phyloP scores from a whole-genome alignment of 2,329 filamentous ascomycete species.

The Cercospora canescens region DNA sequence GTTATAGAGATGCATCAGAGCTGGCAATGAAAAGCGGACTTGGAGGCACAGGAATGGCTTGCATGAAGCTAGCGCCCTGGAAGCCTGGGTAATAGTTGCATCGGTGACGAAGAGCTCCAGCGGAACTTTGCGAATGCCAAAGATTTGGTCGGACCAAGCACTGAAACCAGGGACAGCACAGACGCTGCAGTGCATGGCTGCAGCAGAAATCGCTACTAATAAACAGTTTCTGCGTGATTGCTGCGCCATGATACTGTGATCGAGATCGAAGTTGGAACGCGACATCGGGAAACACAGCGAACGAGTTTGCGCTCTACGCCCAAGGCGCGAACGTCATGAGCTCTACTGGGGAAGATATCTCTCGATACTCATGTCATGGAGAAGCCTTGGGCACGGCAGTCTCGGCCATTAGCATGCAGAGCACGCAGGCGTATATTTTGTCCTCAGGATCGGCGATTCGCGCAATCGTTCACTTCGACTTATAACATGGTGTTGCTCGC shows the following conservation, averaged over 20 bases:
- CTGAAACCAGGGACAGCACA: not conserved
- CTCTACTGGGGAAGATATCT: not conserved
- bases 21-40: too few species aligned
- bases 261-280: not conserved
- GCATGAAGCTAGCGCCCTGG: too few species aligned
- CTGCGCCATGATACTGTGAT: not conserved
- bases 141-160: not conserved
- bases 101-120: too few species aligned
- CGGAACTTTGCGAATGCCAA: not conserved
- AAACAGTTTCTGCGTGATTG: not conserved
- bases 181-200: not conserved
- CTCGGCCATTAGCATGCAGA: not conserved
- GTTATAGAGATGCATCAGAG: not conserved
- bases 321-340: not conserved
- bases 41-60: too few species aligned
- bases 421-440: too few species aligned
- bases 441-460: too few species aligned
- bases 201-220: too few species aligned
- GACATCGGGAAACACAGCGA: not conserved
- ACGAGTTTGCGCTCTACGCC: not conserved
- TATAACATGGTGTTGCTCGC: not conserved
- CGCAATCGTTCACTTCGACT: not conserved
- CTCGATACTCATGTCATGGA: not conserved
- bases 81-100: too few species aligned
- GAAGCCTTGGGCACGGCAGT: not conserved